Base-by-base conservation (phyloP, 78 protist genomes). In the Dictyostelium firmibasis region DNA sequence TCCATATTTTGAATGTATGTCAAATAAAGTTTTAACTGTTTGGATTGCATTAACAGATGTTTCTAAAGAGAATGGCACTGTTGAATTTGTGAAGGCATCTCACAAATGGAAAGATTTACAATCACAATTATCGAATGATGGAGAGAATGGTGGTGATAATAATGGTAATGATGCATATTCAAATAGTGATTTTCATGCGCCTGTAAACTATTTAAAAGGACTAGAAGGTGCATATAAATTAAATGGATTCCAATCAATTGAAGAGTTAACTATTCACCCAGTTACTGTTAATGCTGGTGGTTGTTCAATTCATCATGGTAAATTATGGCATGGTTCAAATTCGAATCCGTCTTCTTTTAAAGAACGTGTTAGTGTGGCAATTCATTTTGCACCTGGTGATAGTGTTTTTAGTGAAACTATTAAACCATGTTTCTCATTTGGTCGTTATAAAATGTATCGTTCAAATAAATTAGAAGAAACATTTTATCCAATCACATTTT, bases 21-120 rank as follows among this genome's bases (percentile, higher is more conserved):
- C 93, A 78, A 29, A 11, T 16, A 36, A 76, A 20, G 86, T 79
- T 14, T 84, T 50, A 38, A 79, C 93, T 7, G 43, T 88, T 5
- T 88, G 93, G 93, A 62, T 76, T 64, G 86, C 93, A 78, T n/a
- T 88, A 23, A 79, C 60, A 3, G 85, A 88, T 79, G 93, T 88
- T 20, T 77, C 85, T 13, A n/a, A 7, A 11, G 64, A 60, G 18
- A 88, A 88, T 88, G 93, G 93, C 16, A 88, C 93, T 36, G 13
- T 88, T 31, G 93, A 88, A 29, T 88, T 77, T 64, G 86, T 43
- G 31, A 47, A 43, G 11, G 85, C 81, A 14, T 64, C 81, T 6
- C 93, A 88, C 20, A 41, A 31, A 41, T 88, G 93, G 93, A 76
- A 60, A n/a, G 44, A 77, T 25, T 25, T 25, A 64, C 6, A 5